A percentile compares a stretch with the other conserved stretches of the same genome.
Evolutionary conservation across 192 early-diverging fungal species (phyloP).

Genomic region (Helicostylum pulchrum): DNA sequence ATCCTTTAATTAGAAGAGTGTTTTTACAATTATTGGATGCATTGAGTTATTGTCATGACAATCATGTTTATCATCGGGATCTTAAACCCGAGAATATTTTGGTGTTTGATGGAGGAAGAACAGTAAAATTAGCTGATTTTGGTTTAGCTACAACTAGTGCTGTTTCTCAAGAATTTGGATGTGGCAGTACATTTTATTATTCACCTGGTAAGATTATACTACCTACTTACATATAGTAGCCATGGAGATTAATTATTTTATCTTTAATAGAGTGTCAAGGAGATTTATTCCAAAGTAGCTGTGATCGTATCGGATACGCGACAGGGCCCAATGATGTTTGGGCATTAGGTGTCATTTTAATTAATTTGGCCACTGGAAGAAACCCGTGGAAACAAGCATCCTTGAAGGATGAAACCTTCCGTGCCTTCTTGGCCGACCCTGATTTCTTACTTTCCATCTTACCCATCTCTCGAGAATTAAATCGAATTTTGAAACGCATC

Average conservation of each 20-base stretch:
- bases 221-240: not conserved
- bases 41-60: slow-evolving; percentile 65
- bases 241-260: not conserved
- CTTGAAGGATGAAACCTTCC: slow-evolving; percentile 72
- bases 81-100: slow-evolving; percentile 83
- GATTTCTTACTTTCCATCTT: slow-evolving; percentile 60
- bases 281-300: slow-evolving; percentile 35
- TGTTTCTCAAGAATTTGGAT: slow-evolving; percentile 84
- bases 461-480: slow-evolving; percentile 64
- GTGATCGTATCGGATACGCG: slow-evolving; percentile 40
- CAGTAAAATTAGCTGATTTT: slow-evolving; percentile 88
- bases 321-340: slow-evolving; percentile 84
- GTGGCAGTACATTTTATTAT: slow-evolving; percentile 69
- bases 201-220: slow-evolving; percentile 41
- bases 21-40: slow-evolving; percentile 85
- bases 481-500: slow-evolving; percentile 65
- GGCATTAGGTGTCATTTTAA: slow-evolving; percentile 84
- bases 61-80: slow-evolving; percentile 87
- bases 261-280: slow-evolving; percentile 60
- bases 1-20: slow-evolving; percentile 71
- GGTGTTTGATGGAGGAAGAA: slow-evolving; percentile 54
- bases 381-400: slow-evolving; percentile 81
- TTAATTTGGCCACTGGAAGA: slow-evolving; percentile 84
- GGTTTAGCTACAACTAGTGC: slow-evolving; percentile 83
- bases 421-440: slow-evolving; percentile 61